Evolutionary conservation across 1,284 basidiomycete genomes (phyloP).

Genomic region (Rhodotorula sp.): DNA sequence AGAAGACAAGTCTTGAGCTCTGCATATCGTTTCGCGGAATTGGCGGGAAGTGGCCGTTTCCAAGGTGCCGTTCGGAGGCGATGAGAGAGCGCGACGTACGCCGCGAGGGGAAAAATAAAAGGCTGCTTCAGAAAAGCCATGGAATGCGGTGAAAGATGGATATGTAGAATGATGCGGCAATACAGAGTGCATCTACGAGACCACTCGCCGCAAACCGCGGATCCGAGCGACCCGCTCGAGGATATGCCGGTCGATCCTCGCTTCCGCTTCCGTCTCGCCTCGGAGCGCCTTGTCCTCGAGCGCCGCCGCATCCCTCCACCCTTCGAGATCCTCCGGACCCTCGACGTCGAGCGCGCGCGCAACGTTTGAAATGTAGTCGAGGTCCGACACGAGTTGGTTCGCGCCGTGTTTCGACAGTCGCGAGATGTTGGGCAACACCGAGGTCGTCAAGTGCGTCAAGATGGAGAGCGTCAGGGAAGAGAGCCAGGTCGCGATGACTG

Average conservation of each 20-base stretch:
- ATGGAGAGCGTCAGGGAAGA: constrained; percentile 80
- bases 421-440: constrained; percentile 62
- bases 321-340: constrained; percentile 49
- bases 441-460: constrained; percentile 66
- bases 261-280: constrained; percentile 11
- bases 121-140: too few relatives aligned
- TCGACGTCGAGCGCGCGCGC: constrained; percentile 88
- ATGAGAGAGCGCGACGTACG: not conserved
- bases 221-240: constrained; percentile 29
- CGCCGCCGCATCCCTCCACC: constrained; percentile 39
- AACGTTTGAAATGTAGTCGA: constrained; percentile 86
- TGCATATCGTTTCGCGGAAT: not conserved
- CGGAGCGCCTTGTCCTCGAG: constrained; percentile 25
- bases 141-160: too few relatives aligned
- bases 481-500: constrained; percentile 83
- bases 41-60: not conserved
- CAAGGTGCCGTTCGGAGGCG: not conserved
- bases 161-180: not conserved
- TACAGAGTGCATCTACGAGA: not conserved
- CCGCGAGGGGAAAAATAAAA: too few relatives aligned
- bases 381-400: constrained; percentile 80
- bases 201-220: constrained; percentile 18
- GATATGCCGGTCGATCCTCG: constrained; percentile 17
- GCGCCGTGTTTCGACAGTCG: constrained; percentile 64
- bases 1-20: too few relatives aligned